Base-by-base conservation (phyloP, 768 basidiomycete species). In the Leccinum rimulosum region DNA sequence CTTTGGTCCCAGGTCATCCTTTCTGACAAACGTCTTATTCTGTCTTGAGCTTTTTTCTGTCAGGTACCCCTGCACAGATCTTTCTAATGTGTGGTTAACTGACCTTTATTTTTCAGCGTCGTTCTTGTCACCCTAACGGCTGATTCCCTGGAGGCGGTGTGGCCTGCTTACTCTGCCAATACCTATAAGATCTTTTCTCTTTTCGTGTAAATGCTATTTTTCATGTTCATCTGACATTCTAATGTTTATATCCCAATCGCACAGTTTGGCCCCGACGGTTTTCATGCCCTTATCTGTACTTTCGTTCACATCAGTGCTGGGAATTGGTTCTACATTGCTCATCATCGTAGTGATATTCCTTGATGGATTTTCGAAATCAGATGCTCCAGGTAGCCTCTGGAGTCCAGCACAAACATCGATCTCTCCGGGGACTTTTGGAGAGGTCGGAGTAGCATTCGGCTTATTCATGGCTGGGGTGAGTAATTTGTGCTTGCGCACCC, bases 391-490 rank as follows among this genome's bases (percentile, higher is more conserved):
- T 4, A 95, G 92, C 65, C 74, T 98, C 9, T 86, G 87, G 81
- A 75, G 78, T 50, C 89, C 91, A 4, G 87, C 85, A 30, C 74
- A 77, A n/a, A 97, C 94, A 0, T 82, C 78, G 19, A 60, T 87
- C 11, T 79, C 79, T 6, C 77, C 89, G 14, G 75, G 75, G 27
- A 82, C 78, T 59, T 74, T 78, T 61, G 74, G 74, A 19, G 81
- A 88, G 56, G 76, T 96, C 35, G 89, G 93, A 1, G 72, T 96
- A 28, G 84, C 90, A 14, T 89, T 95, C 64, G 95, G 95, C 2
- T 77, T 98, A 61, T 86, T 98, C 67, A 93, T 98, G 86, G 91
- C 92, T 8, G 93, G 95, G 15, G 92, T 93, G 69, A 68, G 83
- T 68, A 51, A 28, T 19, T 52, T 25, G 25, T 50, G 25, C 35